Base-by-base conservation (phyloP, 176 grass and related monocot genomes). In the Pharus latifolius region DNA sequence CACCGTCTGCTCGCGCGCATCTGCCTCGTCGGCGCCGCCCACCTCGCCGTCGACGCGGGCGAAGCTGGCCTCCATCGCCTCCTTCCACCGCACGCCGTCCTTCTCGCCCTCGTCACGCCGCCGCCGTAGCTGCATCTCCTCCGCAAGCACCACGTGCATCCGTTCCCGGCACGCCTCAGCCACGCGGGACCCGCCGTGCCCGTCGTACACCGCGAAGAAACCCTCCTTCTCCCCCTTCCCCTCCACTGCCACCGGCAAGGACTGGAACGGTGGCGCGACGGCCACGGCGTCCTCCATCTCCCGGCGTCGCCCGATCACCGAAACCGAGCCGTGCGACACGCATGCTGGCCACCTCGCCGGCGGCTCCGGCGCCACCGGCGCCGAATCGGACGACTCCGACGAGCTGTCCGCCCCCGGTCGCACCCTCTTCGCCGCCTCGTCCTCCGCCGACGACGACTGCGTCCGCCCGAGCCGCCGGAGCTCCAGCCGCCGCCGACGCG, bases 101-200 rank as follows among this genome's bases (percentile, higher is more conserved):
- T n/a, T n/a, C n/a, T 7, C 23, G 29, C 13, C 61, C 1, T 12
- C 57, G 16, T 56, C 26, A 0, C 35, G 3, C 10, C 26, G 6
- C 46, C 62, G 23, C 20, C 38, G 29, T 19, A 56, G 65, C 4
- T 56, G 72, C 50, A 96, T n/a, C 83, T 87, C 83, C 74, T 96
- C 83, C 68, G 90, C 86, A 60, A 94, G 66, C 42, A 83, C 83
- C 48, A 86, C 80, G 82, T 89, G 86, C 71, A 94, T 72, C 41
- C 80, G 50, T 7, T 84, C 45, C 56, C 49, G 38, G 78, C 87
- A 90, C 52, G 46, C 13, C 63, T 86, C 69, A 18, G 87, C 78
- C 73, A 90, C 83, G 33, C 51, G 59, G 8, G 63, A 13, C 24
- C 74, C 78, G 38, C 87, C 83, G 70, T 86, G 87, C 18, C 87